These are phyloP conservation scores for Rhizophagus sp. DNA, from an alignment of 192 early-diverging fungal genomes.

Conservation along the genomic window DNA sequence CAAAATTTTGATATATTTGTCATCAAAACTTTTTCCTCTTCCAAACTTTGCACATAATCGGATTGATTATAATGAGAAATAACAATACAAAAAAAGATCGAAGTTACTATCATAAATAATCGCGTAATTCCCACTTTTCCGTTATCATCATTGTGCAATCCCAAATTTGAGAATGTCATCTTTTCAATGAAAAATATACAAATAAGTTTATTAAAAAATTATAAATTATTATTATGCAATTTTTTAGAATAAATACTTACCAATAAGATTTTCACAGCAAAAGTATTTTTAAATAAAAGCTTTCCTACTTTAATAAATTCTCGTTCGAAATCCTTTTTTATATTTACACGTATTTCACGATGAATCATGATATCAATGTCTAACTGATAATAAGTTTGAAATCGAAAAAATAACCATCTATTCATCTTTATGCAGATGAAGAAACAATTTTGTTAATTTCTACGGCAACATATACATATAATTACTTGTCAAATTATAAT, in stretches of 20 bases:
- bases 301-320: background rate
- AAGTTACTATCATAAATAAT: background rate
- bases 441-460: background rate
- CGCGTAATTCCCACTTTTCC: background rate
- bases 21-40: background rate
- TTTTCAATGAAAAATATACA: background rate
- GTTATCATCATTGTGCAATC: background rate
- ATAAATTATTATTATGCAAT: background rate
- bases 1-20: background rate
- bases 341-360: background rate
- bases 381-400: background rate
- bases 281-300: slow-evolving; percentile 9
- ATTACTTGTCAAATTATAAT: too few species aligned
- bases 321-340: background rate
- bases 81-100: background rate
- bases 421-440: slow-evolving; percentile 1
- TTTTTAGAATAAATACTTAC: background rate
- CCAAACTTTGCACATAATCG: background rate
- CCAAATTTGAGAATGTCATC: background rate
- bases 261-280: slow-evolving; percentile 5
- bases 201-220: background rate
- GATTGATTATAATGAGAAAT: background rate
- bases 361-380: slow-evolving; percentile 9
- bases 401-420: slow-evolving; percentile 12
- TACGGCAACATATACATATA: too few species aligned